A percentile compares a stretch with the other conserved stretches of the same genome.
Conservation (phyloP, 2,329 filamentous ascomycete genomes). For the Trichoderma sp. region DNA sequence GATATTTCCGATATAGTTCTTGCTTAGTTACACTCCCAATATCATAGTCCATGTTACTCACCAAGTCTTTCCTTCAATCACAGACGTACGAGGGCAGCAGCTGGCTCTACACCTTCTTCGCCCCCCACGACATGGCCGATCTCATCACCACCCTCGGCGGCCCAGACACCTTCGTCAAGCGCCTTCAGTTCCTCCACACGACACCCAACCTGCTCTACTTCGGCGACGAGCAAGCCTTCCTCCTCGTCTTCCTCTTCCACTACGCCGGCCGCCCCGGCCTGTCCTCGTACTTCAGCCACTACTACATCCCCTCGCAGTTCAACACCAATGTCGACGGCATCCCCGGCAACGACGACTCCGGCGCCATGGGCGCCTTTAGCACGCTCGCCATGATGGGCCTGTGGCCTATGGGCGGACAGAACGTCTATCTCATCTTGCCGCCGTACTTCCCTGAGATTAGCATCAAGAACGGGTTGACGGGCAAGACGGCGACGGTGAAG, state of each 20-base stretch:
- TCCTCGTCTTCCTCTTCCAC: slow-evolving; percentile 60
- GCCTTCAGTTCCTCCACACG: slow-evolving; percentile 66
- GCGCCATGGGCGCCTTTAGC: slow-evolving; percentile 57
- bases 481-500: slow-evolving; percentile 38
- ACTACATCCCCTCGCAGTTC: slow-evolving; percentile 69
- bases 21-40: no score
- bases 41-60: not conserved
- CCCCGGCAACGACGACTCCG: slow-evolving; percentile 56
- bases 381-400: slow-evolving; percentile 55
- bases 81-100: slow-evolving; percentile 68
- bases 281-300: slow-evolving; percentile 57
- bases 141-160: slow-evolving; percentile 64
- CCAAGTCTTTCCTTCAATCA: not conserved
- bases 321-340: slow-evolving; percentile 63
- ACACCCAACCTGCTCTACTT: slow-evolving; percentile 66
- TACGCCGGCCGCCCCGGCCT: slow-evolving; percentile 66
- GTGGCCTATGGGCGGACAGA: slow-evolving; percentile 57
- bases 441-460: slow-evolving; percentile 54
- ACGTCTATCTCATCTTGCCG: slow-evolving; percentile 55
- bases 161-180: slow-evolving; percentile 55
- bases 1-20: not conserved
- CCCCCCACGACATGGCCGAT: slow-evolving; percentile 50
- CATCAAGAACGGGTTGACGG: slow-evolving; percentile 37
- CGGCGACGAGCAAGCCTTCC: slow-evolving; percentile 61
- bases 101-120: slow-evolving; percentile 71